A percentile compares a stretch with the other conserved stretches of the same genome.
These are phyloP conservation scores for Cordyceps sp. DNA, from an alignment of 2,329 filamentous ascomycete genomes.

Conservation along the genomic window DNA sequence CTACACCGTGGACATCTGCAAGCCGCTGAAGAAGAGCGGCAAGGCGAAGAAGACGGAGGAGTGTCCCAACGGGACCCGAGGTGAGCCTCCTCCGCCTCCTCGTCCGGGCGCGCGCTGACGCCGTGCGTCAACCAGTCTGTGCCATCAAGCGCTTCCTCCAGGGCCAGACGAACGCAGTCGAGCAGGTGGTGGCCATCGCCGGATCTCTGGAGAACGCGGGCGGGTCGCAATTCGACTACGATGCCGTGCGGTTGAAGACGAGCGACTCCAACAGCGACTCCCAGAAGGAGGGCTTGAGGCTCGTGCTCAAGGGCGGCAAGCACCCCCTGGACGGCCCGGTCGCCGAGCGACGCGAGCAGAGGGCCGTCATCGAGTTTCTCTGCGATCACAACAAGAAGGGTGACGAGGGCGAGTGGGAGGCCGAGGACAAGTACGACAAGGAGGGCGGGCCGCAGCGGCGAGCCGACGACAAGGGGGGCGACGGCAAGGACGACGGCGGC, in stretches of 20 bases:
- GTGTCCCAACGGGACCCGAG: constrained; percentile 54
- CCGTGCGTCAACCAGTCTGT: constrained; percentile 43
- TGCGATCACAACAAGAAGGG: constrained; percentile 62
- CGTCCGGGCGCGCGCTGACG: not conserved
- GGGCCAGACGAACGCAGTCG: constrained; percentile 29
- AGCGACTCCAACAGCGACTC: constrained; percentile 47
- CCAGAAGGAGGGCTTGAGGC: constrained; percentile 52
- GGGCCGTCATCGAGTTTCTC: constrained; percentile 69
- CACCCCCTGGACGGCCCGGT: constrained; percentile 31
- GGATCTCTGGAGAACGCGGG: constrained; percentile 47
- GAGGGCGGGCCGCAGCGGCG: constrained; percentile 1
- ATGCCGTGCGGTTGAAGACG: constrained; percentile 47
- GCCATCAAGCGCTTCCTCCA: constrained; percentile 46
- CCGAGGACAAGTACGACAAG: constrained; percentile 27
- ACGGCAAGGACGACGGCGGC: constrained; percentile 21
- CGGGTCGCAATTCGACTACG: constrained; percentile 45
- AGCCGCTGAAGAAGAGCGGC: constrained; percentile 43
- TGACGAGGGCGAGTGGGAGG: constrained; percentile 50
- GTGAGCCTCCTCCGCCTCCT: constrained; percentile 21
- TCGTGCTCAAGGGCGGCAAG: constrained; percentile 49
- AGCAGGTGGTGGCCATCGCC: constrained; percentile 54
- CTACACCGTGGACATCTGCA: constrained; percentile 67
- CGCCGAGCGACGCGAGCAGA: constrained; percentile 41
- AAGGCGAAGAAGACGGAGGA: constrained; percentile 36
- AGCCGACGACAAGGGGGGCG: constrained; percentile 13